Base-by-base conservation (phyloP, 306 rosid species). In the Quercus aquifolioides region DNA sequence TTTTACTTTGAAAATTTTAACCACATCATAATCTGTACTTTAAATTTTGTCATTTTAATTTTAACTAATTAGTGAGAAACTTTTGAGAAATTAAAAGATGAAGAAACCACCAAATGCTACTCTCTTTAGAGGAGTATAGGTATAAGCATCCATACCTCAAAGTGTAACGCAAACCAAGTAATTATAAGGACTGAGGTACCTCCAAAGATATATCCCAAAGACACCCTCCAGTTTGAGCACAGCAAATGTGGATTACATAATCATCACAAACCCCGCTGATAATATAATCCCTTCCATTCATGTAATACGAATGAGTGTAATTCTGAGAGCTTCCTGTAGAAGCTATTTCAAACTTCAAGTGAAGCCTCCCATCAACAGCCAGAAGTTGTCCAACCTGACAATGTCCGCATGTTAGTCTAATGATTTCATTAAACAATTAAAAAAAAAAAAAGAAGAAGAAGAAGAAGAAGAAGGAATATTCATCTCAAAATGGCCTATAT, bases 211-310 rank as follows among this genome's bases (percentile, higher is more conserved):
- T 74, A 86, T 91, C 97, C 85, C 90, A 86, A 58, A 92, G 84
- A 76, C 92, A 92, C 78, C 91, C 85, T 79, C 97, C 96, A 30
- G 94, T 89, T 85, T 88, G 97, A 77, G 97, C 88, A 84, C 96
- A 92, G 80, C 92, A 92, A 81, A 92, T 65, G 73, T 92, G 91
- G n/a, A 91, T 92, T 15, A 90, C 84, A 49, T 92, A 92, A 74
- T 92, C 97, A 76, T 92, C 97, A 88, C 91, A 91, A 84, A 94
- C 90, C 81, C 97, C 96, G 77, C 94, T 91, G 30, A 92, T 88
- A 75, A 92, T 89, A 77, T 89, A 92, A 84, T 92, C 97, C 82
- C 94, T 84, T 78, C 97, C 94, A 73, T 92, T 92, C 96, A 91
- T 86, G 86, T 91, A 92, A 87, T 91, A 92, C 56, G 94, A 90